These are phyloP conservation scores for Penicillium sp. DNA, from an alignment of 2,329 filamentous ascomycete species.

Conservation along the genomic window DNA sequence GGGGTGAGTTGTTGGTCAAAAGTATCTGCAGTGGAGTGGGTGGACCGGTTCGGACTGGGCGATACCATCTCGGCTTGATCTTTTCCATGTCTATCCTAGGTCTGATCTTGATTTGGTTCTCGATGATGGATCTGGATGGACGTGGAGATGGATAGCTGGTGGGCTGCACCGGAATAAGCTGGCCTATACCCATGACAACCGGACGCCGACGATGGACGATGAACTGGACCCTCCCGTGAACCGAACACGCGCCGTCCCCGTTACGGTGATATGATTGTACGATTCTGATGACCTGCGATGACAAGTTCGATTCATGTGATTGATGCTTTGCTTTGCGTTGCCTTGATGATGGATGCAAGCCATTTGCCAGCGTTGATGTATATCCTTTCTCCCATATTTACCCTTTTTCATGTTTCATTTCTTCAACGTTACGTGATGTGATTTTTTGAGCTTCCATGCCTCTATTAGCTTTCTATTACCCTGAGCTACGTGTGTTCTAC, in stretches of 20 bases:
- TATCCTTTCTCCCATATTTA: constrained; percentile 7
- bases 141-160: neutral
- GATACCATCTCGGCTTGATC: neutral
- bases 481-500: too few species aligned
- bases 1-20: neutral
- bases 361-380: constrained; percentile 20
- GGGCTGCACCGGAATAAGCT: neutral
- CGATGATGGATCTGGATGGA: constrained; percentile 9
- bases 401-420: neutral
- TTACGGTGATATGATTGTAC: constrained; percentile 38
- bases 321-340: constrained; percentile 18
- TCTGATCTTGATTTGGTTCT: constrained; percentile 9
- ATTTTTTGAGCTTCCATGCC: too few species aligned
- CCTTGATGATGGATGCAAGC: constrained; percentile 7
- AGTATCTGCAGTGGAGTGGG: neutral
- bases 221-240: neutral
- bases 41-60: neutral
- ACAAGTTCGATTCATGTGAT: constrained; percentile 23
- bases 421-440: neutral
- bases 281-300: constrained; percentile 38
- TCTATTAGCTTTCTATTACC: too few species aligned
- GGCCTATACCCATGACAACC: neutral
- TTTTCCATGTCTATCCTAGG: neutral
- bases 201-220: neutral
- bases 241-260: constrained; percentile 9